Base-by-base conservation (phyloP, 2,329 filamentous ascomycete species). In the Microcera coccophila region DNA sequence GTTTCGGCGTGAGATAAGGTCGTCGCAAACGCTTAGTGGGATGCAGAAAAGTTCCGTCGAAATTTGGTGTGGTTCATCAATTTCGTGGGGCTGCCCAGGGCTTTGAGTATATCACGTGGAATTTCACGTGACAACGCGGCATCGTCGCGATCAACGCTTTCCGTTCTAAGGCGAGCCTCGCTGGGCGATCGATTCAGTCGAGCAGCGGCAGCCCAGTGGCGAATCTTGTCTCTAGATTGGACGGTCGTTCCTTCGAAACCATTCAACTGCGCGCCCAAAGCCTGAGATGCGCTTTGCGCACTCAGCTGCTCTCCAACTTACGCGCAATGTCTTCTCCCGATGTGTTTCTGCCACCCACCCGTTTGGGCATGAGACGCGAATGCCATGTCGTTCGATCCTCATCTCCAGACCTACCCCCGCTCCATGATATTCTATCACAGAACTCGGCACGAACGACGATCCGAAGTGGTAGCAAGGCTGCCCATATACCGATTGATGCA, bases 321-420 rank as follows among this genome's bases (percentile, higher is more conserved):
- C 49, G 55, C 45, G 50, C 48, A 24, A 69, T 69, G 66, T 49
- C 58, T 38, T 63, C 64, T 38, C 54, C 62, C 41, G 56, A 64
- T 39, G 58, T 51, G 34, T 63, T 64, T 42, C 46, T 53, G 19
- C 60, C 67, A 42, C 59, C 60, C 41, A 50, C 59, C 36, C 36
- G 56, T 47, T 53, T 62, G 43, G 62, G 53, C 38, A 48, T 63
- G 58, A 65, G 50, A 52, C 63, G 42, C 47, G 60, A 42, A 55
- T 64, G 43, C 9, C 52, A 62, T 15, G 52, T 62, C 21, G 43
- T 61, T 21, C 48, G 57, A 8, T 76, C 76, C 0, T 79, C 76
- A 1, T 79, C 77, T 4, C 76, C 77, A n/a, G 68, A 68, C n/a
- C 60, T 81, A 1, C 78, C 78, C 3, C 70, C 76, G 0, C 60